These are phyloP conservation scores for Tremella mesenterica DNA, from an alignment of 768 basidiomycete genomes.

Conservation along the genomic window DNA sequence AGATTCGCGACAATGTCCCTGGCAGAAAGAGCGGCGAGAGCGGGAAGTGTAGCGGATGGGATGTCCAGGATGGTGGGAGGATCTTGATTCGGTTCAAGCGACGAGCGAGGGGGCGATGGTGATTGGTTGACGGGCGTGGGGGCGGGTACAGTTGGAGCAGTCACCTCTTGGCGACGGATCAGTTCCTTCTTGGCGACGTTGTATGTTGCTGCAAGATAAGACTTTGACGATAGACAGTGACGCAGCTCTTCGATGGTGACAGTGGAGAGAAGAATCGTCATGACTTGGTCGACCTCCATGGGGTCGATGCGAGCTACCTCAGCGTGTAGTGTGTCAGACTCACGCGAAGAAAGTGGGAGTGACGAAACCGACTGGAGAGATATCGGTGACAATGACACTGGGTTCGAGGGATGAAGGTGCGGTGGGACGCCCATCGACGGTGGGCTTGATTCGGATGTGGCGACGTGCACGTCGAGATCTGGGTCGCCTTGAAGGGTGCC, in stretches of 20 bases:
- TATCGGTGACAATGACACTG: too few relatives aligned
- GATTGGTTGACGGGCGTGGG: not conserved
- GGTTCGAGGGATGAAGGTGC: too few relatives aligned
- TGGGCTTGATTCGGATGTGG: not conserved
- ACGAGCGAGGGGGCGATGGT: not conserved
- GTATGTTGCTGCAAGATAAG: conserved; percentile 10
- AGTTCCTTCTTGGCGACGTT: conserved; percentile 12
- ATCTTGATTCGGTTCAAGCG: not conserved
- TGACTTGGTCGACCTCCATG: conserved; percentile 11
- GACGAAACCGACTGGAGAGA: too few relatives aligned
- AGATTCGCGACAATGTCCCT: conserved; percentile 16
- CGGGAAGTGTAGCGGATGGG: not conserved
- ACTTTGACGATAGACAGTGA: not conserved
- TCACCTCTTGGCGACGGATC: not conserved
- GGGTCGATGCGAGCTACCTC: conserved; percentile 21
- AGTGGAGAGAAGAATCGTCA: conserved; percentile 8
- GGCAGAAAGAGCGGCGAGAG: conserved; percentile 5
- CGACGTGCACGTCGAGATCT: not conserved
- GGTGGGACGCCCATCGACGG: too few relatives aligned
- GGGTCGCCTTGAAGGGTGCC: conserved; percentile 4
- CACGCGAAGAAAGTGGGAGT: not conserved
- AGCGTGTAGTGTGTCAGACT: conserved; percentile 1
- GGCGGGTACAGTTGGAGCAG: not conserved
- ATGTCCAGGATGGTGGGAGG: not conserved
- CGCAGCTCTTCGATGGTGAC: conserved; percentile 6